Conservation (phyloP, 192 early-diverging fungal genomes). For the Piromyces sp. region DNA sequence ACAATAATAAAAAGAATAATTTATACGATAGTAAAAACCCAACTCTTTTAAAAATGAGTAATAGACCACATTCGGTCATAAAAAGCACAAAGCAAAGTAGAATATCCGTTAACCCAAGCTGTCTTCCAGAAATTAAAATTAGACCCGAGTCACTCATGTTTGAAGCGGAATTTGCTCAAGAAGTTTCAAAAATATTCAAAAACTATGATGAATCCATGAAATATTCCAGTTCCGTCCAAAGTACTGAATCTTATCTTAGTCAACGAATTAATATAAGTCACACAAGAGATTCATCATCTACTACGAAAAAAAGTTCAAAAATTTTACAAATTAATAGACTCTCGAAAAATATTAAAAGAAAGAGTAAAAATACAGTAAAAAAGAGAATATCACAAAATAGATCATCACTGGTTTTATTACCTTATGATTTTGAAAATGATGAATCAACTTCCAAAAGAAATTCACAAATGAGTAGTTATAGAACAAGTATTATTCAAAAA, state of each 20-base stretch:
- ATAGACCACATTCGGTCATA: background rate
- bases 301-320: background rate
- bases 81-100: background rate
- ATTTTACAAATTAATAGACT: background rate
- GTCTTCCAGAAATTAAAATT: background rate
- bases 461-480: background rate
- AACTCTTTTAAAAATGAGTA: background rate
- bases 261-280: background rate
- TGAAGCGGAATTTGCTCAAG: background rate
- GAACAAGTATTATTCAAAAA: background rate
- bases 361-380: background rate
- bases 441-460: background rate
- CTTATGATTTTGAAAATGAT: background rate
- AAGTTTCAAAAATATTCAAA: background rate
- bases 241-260: background rate
- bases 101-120: background rate
- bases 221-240: background rate
- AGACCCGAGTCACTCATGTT: background rate
- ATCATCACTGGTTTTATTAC: background rate
- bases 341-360: background rate
- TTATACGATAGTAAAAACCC: background rate
- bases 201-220: background rate
- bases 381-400: background rate
- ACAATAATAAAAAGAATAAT: background rate
- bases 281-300: background rate